Base-by-base conservation (phyloP, 768 basidiomycete species). In the Rhodotorula toruloides region DNA sequence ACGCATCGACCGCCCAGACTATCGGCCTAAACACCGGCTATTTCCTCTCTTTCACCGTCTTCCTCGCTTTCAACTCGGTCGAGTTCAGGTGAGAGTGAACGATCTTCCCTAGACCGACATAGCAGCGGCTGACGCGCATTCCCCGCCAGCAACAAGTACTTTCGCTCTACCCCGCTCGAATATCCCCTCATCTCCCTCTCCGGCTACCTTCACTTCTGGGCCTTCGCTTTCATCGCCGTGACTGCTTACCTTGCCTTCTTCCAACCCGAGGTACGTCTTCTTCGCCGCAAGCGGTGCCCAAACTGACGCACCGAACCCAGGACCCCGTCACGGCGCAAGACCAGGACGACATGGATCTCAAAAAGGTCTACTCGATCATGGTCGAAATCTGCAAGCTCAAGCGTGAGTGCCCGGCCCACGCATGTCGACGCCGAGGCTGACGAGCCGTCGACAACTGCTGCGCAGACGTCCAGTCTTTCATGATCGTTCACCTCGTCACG, bases 1-100 rank as follows among this genome's bases (percentile, higher is more conserved):
- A 93, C 75, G 96, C 96, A 6, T 96, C 92, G 25, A 98, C 93
- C 12, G 97, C 94, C 63, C 96, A 99, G 77, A 98, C 96, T 1
- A 90, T 98, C 66, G 96, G 96, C 19, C 82, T 99, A 32, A 97
- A 94, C 73, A 89, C 90, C 2, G 96, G 96, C 10, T 97, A 87
- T 78, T 93, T 98, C 75, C 83, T 92, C 37, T 92, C 91, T 4
- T 98, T 96, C 76, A 99, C 96, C 13, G 91, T 98, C 11, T 98
- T 98, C 76, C 83, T 99, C 47, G 96, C 96, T 0, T 85, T 99
- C 76, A 99, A 97, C 76, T 92, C 90, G 70, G 87, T 91, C 73
- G 86, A 88, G 32, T 99, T 99, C 75, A 84, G 86, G 88, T 90
- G 49, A 63, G 78, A 74, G 17, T n/a, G n/a, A n/a, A n/a, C n/a